phyloP scores from a whole-genome alignment of 1,284 basidiomycete genomes.

The Singerocomus rubriflavus region DNA sequence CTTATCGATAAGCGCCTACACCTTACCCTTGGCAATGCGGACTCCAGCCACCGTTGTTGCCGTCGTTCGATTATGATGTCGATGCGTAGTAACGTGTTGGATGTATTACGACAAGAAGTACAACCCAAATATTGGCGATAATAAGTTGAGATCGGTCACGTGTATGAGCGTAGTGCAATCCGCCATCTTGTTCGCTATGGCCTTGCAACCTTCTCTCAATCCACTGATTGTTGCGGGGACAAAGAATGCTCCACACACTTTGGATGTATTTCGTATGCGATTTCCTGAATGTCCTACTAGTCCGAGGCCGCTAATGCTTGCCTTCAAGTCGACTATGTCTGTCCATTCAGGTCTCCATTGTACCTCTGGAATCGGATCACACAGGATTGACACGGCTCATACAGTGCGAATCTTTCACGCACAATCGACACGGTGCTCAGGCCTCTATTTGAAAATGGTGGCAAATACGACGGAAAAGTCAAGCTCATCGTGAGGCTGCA shows the following conservation, averaged over 20 bases:
- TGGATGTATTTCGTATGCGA: slow-evolving; percentile 76
- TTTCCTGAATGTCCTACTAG: background rate
- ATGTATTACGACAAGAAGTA: no score
- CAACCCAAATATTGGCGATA: no score
- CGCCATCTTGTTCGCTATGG: slow-evolving; percentile 54
- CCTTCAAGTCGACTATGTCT: slow-evolving; percentile 76
- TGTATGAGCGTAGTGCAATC: no score
- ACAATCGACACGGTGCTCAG: slow-evolving; percentile 60
- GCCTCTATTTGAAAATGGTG: slow-evolving; percentile 57
- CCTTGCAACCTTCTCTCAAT: slow-evolving; percentile 75
- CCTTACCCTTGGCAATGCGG: no score
- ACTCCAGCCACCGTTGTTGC: no score
- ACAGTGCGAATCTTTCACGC: slow-evolving; percentile 58
- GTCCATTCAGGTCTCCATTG: slow-evolving; percentile 67
- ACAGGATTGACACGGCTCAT: background rate
- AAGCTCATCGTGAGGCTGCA: slow-evolving; percentile 80
- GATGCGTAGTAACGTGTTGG: no score
- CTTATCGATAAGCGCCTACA: no score
- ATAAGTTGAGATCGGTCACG: no score
- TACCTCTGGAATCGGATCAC: background rate
- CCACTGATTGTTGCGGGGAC: slow-evolving; percentile 71
- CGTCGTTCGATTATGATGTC: no score
- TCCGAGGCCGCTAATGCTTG: background rate
- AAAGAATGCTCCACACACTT: slow-evolving; percentile 69
- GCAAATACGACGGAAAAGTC: slow-evolving; percentile 74